Conservation (phyloP, 176 grass and related monocot species). For the barley (Hordeum vulgare) region MorexV3_pseudomolecules_assembly NC_058524.1:23903480-23903979, state of each 20-base stretch:
- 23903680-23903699: slow-evolving; percentile 96
- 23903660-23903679: slow-evolving; percentile 93
- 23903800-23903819: not conserved
- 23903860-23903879: slow-evolving; percentile 1
- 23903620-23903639: slow-evolving; percentile 91
- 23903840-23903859: not conserved
- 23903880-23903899: not conserved
- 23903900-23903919: slow-evolving; percentile 5
- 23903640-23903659: slow-evolving; percentile 83
- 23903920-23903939: slow-evolving; percentile 97
- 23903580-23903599: slow-evolving; percentile 70
- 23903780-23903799: slow-evolving; percentile 9
- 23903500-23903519: not conserved
- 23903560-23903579: slow-evolving; percentile 74
- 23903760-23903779: slow-evolving; percentile 70
- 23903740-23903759: slow-evolving; percentile 99
- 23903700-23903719: slow-evolving; percentile 96
- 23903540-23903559: slow-evolving; percentile 22
- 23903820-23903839: not conserved
- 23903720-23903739: slow-evolving; percentile 99
- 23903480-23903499: not conserved
- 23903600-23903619: slow-evolving; percentile 63
- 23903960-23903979: slow-evolving; percentile 92
- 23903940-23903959: slow-evolving; percentile 99
- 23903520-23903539: slow-evolving; percentile 12